phyloP scores from a whole-genome alignment of 305 asterid genomes.

The Lippia alba region DNA sequence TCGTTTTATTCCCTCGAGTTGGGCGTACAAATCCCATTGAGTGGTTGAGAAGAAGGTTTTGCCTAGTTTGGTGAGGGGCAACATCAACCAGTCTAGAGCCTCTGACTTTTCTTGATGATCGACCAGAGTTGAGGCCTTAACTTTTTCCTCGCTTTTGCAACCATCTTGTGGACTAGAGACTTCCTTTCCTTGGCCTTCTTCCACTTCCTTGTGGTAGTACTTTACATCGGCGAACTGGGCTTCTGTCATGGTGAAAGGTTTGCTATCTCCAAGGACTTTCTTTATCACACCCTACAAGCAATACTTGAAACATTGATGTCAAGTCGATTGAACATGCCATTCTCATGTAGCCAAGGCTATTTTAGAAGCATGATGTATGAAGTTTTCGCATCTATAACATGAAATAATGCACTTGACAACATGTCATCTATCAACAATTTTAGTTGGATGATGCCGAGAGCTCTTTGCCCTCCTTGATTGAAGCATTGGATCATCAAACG shows the following conservation, averaged over 20 bases:
- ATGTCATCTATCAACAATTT: neutral
- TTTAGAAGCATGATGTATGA: neutral
- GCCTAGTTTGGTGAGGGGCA: neutral
- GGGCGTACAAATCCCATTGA: neutral
- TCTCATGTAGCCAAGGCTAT: neutral
- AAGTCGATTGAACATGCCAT: neutral
- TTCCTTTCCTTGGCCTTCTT: neutral
- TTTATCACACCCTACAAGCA: neutral
- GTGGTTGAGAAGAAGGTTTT: neutral
- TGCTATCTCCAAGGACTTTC: neutral
- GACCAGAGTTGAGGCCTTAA: too few relatives aligned
- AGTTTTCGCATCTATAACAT: neutral
- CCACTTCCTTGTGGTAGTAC: neutral
- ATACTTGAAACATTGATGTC: neutral
- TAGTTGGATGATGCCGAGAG: neutral
- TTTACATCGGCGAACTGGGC: neutral
- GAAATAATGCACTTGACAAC: neutral
- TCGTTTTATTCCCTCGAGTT: neutral
- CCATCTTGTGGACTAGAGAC: neutral
- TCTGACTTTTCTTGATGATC: neutral
- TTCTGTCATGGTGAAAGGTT: neutral
- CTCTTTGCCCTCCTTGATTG: neutral
- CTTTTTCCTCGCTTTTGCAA: neutral
- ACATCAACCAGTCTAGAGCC: neutral
- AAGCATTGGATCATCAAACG: neutral